These are phyloP conservation scores for Fistulifera solaris DNA, from an alignment of 108 stramenopile genomes.

Conservation along the genomic window DNA sequence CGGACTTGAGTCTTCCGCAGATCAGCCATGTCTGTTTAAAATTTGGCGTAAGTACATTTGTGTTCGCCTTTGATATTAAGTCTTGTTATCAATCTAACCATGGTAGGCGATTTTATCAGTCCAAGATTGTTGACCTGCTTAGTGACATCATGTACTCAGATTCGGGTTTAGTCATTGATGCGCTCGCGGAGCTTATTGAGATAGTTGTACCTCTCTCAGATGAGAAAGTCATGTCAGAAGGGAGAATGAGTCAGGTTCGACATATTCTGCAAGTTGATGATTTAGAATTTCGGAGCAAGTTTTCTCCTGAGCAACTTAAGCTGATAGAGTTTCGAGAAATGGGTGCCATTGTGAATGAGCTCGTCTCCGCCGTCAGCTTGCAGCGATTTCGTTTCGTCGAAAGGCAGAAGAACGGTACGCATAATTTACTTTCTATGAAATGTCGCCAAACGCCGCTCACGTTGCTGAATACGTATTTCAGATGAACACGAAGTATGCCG, in stretches of 20 bases:
- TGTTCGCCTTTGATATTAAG: background rate
- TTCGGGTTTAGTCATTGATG: slow-evolving; percentile 47
- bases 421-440: background rate
- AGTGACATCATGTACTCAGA: slow-evolving; percentile 69
- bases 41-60: slow-evolving; percentile 25
- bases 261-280: slow-evolving; percentile 42
- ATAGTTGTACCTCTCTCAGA: slow-evolving; percentile 23
- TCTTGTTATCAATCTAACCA: background rate
- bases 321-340: slow-evolving; percentile 47
- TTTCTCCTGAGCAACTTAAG: slow-evolving; percentile 25
- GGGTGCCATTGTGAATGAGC: slow-evolving; percentile 38
- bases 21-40: slow-evolving; percentile 34
- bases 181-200: slow-evolving; percentile 64
- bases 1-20: slow-evolving; percentile 34
- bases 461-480: background rate
- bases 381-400: slow-evolving; percentile 67
- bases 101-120: slow-evolving; percentile 18
- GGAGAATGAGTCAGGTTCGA: slow-evolving; percentile 33
- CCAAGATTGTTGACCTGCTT: slow-evolving; percentile 52
- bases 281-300: slow-evolving; percentile 21
- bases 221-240: slow-evolving; percentile 16
- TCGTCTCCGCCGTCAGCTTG: slow-evolving; percentile 51
- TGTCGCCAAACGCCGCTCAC: background rate
- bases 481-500: slow-evolving; percentile 23
- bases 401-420: slow-evolving; percentile 35